Percentiles rank a stretch among this genome's conserved stretches.
Conservation (phyloP, 805 yeast genomes). For the Candida oleophila region DNA sequence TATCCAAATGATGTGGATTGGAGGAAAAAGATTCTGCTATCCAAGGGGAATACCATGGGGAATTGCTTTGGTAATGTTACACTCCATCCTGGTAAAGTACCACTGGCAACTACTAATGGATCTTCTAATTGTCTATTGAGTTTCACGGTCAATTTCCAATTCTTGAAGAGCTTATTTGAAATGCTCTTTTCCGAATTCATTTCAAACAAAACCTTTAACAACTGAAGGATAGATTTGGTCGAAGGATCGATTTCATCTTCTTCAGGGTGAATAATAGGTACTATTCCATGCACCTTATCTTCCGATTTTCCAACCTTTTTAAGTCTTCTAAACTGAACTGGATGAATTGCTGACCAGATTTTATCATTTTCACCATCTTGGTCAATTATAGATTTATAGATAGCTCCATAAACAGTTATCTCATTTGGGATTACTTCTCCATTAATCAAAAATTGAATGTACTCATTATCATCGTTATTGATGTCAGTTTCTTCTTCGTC, state of each 20-base stretch:
- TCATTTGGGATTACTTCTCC: conserved; percentile 60
- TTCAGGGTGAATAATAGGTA: conserved; percentile 9
- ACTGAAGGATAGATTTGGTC: conserved; percentile 41
- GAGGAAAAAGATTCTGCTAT: conserved; percentile 71
- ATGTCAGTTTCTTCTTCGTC: conserved; percentile 6
- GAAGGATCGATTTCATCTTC: conserved; percentile 20
- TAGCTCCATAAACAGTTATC: conserved; percentile 75
- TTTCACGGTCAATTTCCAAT: conserved; percentile 82
- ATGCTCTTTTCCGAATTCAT: conserved; percentile 24
- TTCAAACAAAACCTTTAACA: conserved; percentile 48
- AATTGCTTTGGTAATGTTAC: conserved; percentile 67
- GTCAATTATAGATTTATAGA: conserved; percentile 51
- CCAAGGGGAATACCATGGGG: conserved; percentile 84
- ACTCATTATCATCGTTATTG: conserved; percentile 4
- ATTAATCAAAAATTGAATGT: conserved; percentile 56
- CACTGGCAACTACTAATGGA: conserved; percentile 83
- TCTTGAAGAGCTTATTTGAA: conserved; percentile 47
- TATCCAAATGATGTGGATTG: conserved; percentile 91
- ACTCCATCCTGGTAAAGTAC: conserved; percentile 83
- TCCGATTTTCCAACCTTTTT: background rate
- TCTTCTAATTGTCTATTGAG: conserved; percentile 86
- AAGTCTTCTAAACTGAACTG: conserved; percentile 45
- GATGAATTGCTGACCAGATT: conserved; percentile 62
- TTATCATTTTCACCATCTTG: conserved; percentile 21
- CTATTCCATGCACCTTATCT: background rate